phyloP scores from a whole-genome alignment of 306 rosid genomes.

The Fragaria iinumae region DNA sequence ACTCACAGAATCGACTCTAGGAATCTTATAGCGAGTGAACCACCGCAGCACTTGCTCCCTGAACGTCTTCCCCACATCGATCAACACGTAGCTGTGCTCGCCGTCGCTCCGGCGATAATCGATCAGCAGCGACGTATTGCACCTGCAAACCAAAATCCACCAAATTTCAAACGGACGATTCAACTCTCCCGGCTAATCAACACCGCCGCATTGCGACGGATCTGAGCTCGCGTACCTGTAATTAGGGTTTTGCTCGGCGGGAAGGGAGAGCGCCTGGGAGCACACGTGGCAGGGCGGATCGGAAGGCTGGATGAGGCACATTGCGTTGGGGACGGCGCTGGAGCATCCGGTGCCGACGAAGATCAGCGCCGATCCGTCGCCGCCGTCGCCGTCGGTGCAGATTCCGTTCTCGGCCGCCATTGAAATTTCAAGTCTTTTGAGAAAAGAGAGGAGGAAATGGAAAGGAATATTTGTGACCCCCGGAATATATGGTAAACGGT shows the following conservation, averaged over 20 bases:
- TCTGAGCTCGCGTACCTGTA: conserved; percentile 50
- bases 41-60: conserved; percentile 93
- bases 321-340: conserved; percentile 72
- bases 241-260: conserved; percentile 75
- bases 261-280: conserved; percentile 54
- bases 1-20: conserved; percentile 89
- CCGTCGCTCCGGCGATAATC: conserved; percentile 64
- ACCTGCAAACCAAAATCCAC: conserved; percentile 43
- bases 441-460: background rate
- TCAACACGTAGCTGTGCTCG: conserved; percentile 57
- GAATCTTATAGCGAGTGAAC: conserved; percentile 78
- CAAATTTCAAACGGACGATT: background rate
- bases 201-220: background rate
- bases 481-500: background rate
- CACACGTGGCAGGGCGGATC: conserved; percentile 86
- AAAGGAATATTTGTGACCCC: conserved; percentile 8
- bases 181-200: background rate
- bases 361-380: conserved; percentile 62
- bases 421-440: background rate
- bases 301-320: conserved; percentile 78
- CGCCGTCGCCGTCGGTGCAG: background rate
- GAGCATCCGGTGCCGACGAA: conserved; percentile 95
- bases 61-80: conserved; percentile 93
- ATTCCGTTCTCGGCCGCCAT: conserved; percentile 55
- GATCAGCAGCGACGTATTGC: conserved; percentile 86